A percentile compares a stretch with the other conserved stretches of the same genome.
Evolutionary conservation across 2,329 filamentous ascomycete species (phyloP).

Genomic region (Aspergillus glaucus): DNA sequence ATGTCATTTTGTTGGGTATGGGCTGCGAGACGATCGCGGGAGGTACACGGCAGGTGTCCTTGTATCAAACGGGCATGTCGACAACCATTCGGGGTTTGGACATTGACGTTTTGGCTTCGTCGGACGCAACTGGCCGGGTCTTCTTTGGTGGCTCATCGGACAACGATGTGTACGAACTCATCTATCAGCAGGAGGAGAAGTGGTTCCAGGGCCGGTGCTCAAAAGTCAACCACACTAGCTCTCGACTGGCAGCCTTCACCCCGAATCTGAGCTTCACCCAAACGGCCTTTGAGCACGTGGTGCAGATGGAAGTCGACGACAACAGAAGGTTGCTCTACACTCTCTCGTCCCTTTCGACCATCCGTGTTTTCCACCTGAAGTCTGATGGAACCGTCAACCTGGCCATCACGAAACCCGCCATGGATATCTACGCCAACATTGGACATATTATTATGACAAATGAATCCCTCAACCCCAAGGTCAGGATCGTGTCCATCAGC

Average conservation of each 20-base stretch:
- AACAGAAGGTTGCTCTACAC: constrained; percentile 84
- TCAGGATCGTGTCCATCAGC: constrained; percentile 75
- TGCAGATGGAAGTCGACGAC: constrained; percentile 82
- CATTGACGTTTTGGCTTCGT: constrained; percentile 72
- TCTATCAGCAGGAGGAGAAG: constrained; percentile 93
- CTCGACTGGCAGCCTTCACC: constrained; percentile 58
- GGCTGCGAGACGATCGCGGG: constrained; percentile 57
- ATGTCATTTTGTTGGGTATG: constrained; percentile 82
- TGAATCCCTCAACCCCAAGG: constrained; percentile 63
- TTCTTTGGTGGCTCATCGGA: constrained; percentile 80
- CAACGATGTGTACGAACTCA: constrained; percentile 87
- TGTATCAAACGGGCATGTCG: constrained; percentile 86
- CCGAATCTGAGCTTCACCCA: constrained; percentile 38
- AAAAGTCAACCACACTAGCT: constrained; percentile 81
- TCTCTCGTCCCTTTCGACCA: constrained; percentile 78
- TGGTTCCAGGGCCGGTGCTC: constrained; percentile 89
- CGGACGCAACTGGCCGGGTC: constrained; percentile 72
- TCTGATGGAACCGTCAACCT: constrained; percentile 46
- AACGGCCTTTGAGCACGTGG: constrained; percentile 55
- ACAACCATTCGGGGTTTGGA: constrained; percentile 69
- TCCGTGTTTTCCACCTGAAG: constrained; percentile 86
- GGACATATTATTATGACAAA: constrained; percentile 73
- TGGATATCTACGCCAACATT: constrained; percentile 60
- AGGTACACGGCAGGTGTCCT: constrained; percentile 64
- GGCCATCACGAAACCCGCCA: constrained; percentile 51